Base-by-base conservation (phyloP, 2,329 filamentous ascomycete species). In the Aureobasidium pullulans region DNA sequence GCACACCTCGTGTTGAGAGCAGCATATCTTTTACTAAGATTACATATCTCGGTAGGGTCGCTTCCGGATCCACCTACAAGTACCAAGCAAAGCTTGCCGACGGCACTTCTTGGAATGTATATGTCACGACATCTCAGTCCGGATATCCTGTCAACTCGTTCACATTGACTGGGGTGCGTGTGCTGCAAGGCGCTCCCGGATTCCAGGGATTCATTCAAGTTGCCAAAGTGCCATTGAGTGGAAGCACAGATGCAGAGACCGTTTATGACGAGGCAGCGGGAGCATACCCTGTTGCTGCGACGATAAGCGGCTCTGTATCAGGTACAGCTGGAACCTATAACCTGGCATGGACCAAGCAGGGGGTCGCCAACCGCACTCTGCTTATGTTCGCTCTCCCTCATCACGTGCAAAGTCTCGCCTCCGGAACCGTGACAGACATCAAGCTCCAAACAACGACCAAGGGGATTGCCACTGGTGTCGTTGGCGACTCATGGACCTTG, bases 361-460 rank as follows among this genome's bases (percentile, higher is more conserved):
- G 92, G 6, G 77, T 84, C 37, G 69, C 78, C 15, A 72, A 75
- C 6, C 76, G 82, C 15, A 81, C 79, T 3, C 77, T 96, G 23
- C 78, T 94, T 63, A 94, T 96, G 86, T 96, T 88, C 70, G 89
- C 89, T 15, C 76, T 99, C 49, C 90, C 92, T 23, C 94, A 97
- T 71, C 94, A 97, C 65, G 70, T 90, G 3, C 77, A 84, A 34
- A 90, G 89, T 0, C 92, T 97, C 62, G 83, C 90, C 64, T 72
- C 73, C 1, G 84, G 83, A 8, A 75, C 74, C 10, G 74, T 77
- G 28, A 71, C 69, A 1, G 71, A 76, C 4, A 70, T 94, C 1
- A 78, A 82, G 63, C 76, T 97, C 56, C 83, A 86, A 60, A 93
- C 90, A 0, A 88, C 90, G 0, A 96, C 90, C 19, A 97, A 96